Percentiles rank a stretch among this genome's conserved stretches.
Evolutionary conservation across 2,329 filamentous ascomycete genomes (phyloP).

Genomic region (Beauveria caledonica): DNA sequence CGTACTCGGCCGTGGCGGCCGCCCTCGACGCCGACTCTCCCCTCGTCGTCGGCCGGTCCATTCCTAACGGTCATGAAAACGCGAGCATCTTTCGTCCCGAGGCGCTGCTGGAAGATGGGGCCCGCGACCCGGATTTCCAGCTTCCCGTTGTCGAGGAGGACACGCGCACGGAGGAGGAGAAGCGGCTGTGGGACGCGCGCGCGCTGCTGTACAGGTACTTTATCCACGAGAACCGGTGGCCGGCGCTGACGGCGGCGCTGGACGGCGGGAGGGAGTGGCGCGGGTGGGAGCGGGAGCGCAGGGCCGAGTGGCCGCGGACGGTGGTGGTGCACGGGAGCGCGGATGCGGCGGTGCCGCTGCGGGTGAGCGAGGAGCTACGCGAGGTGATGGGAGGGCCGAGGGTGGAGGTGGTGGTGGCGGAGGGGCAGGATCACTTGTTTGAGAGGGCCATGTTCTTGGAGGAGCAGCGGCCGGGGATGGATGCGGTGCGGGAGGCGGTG

Average conservation of each 20-base stretch:
- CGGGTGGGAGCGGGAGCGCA: conserved; percentile 8
- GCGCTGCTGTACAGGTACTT: conserved; percentile 27
- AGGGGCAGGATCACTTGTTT: conserved; percentile 22
- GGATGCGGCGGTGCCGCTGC: conserved; percentile 22
- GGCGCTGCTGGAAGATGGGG: conserved; percentile 20
- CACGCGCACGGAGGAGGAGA: neutral
- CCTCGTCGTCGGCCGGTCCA: conserved; percentile 17
- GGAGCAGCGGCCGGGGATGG: conserved; percentile 21
- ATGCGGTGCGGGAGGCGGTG: conserved; percentile 19
- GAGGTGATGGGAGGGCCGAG: conserved; percentile 19
- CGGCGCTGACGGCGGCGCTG: conserved; percentile 19
- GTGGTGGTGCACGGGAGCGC: conserved; percentile 26
- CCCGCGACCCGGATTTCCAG: conserved; percentile 19
- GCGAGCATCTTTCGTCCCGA: conserved; percentile 19
- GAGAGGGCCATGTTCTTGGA: conserved; percentile 24
- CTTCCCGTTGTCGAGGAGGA: neutral
- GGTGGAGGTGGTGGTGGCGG: conserved; percentile 20
- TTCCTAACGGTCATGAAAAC: conserved; percentile 10
- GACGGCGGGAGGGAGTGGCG: conserved; percentile 27
- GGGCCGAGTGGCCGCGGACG: conserved; percentile 24
- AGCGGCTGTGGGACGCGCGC: conserved; percentile 7
- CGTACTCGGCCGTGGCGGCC: conserved; percentile 17
- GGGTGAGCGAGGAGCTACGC: conserved; percentile 21
- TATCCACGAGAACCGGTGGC: conserved; percentile 23
- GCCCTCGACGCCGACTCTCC: conserved; percentile 16